Conservation (phyloP, 1,284 basidiomycete genomes). For the Rhodotorula sp. region DNA sequence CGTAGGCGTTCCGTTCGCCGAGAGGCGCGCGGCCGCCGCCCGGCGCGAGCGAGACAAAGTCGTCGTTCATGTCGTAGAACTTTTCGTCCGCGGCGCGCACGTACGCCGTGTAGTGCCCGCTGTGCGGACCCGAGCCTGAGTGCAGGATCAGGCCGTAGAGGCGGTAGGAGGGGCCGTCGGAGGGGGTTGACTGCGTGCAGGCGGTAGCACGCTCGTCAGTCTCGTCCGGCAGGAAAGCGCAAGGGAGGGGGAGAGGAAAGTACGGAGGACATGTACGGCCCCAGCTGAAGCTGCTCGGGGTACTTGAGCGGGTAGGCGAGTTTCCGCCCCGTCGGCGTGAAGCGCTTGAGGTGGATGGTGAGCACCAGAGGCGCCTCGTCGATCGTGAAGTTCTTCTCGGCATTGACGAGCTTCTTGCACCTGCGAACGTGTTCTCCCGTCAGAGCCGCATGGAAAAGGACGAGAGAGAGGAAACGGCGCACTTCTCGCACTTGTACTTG, state of each 20-base stretch:
- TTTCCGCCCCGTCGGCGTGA: slow-evolving; percentile 86
- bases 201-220: neutral
- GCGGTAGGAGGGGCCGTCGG: slow-evolving; percentile 68
- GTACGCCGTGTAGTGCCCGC: slow-evolving; percentile 92
- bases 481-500: slow-evolving; percentile 99
- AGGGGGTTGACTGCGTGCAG: neutral
- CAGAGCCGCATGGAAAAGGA: neutral
- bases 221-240: neutral
- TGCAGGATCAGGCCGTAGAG: slow-evolving; percentile 93
- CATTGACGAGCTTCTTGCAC: slow-evolving; percentile 83
- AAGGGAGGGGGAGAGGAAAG: slow-evolving; percentile 21
- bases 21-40: slow-evolving; percentile 29
- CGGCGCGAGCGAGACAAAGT: slow-evolving; percentile 55
- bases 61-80: slow-evolving; percentile 97
- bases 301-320: slow-evolving; percentile 76
- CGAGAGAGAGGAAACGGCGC: slow-evolving; percentile 46
- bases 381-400: slow-evolving; percentile 84
- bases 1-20: slow-evolving; percentile 63
- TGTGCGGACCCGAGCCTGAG: slow-evolving; percentile 87
- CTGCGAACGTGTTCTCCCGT: slow-evolving; percentile 54
- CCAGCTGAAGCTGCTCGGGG: slow-evolving; percentile 73
- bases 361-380: slow-evolving; percentile 86
- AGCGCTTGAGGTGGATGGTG: slow-evolving; percentile 95
- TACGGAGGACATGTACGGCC: slow-evolving; percentile 77
- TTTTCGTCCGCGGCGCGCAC: slow-evolving; percentile 68